A percentile compares a stretch with the other conserved stretches of the same genome.
Conservation (phyloP, 352 stramenopile species). For the Thraustotheca clavata region DNA sequence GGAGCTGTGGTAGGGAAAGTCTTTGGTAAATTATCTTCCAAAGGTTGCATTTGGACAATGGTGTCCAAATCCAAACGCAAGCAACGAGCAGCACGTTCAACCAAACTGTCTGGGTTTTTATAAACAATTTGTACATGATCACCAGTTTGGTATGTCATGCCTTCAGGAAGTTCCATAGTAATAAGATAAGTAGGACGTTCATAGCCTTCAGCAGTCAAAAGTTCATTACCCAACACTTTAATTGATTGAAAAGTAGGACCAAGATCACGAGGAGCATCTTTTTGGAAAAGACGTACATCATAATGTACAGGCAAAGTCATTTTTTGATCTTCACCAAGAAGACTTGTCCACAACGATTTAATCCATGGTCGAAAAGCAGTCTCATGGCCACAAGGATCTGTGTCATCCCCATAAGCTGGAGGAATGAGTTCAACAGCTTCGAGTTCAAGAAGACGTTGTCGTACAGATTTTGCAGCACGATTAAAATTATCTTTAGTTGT, state of each 20-base stretch:
- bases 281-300: background rate
- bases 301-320: slow-evolving; percentile 20
- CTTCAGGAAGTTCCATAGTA: slow-evolving; percentile 7
- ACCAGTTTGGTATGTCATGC: slow-evolving; percentile 1
- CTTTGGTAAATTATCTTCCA: background rate
- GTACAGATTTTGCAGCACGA: slow-evolving; percentile 4
- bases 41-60: background rate
- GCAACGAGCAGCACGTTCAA: background rate
- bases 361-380: slow-evolving; percentile 19
- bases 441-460: background rate
- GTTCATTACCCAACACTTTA: slow-evolving; percentile 6
- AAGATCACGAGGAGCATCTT: background rate
- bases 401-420: slow-evolving; percentile 7
- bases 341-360: slow-evolving; percentile 6
- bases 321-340: slow-evolving; percentile 15
- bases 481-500: slow-evolving; percentile 22
- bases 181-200: slow-evolving; percentile 19
- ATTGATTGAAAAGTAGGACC: background rate
- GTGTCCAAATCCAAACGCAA: slow-evolving; percentile 6
- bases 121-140: slow-evolving; percentile 13
- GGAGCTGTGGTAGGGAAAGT: slow-evolving; percentile 4
- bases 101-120: slow-evolving; percentile 6
- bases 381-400: slow-evolving; percentile 5
- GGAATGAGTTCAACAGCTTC: background rate
- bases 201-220: slow-evolving; percentile 12